Percentiles rank a stretch among this genome's conserved stretches.
These are phyloP conservation scores for Nissolia schottii DNA, from an alignment of 306 rosid genomes.

Conservation along the genomic window DNA sequence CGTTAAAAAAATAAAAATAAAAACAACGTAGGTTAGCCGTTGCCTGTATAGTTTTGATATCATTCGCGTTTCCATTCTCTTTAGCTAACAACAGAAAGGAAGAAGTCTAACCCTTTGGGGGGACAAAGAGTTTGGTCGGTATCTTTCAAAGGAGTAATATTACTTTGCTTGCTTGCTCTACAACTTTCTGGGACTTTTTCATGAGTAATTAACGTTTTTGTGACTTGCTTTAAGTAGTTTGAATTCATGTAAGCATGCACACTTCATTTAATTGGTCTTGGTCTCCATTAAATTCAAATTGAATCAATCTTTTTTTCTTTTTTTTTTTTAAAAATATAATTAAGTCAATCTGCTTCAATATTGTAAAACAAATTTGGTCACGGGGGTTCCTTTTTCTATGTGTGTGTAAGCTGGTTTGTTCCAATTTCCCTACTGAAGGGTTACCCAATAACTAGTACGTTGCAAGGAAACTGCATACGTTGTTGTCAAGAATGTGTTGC, in stretches of 20 bases:
- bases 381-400: not conserved
- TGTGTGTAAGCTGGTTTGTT: not conserved
- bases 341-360: not conserved
- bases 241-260: constrained; percentile 5
- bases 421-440: not conserved
- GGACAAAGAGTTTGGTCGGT: not conserved
- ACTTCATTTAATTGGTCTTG: constrained; percentile 5
- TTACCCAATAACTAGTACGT: not conserved
- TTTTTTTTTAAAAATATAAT: no score
- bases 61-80: no score
- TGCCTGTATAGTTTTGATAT: no score
- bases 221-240: not conserved
- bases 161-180: not conserved
- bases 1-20: no score
- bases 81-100: no score
- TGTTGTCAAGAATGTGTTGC: not conserved
- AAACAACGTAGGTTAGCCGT: no score
- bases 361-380: constrained; percentile 19
- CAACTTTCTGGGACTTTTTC: not conserved
- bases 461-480: not conserved
- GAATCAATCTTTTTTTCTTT: no score
- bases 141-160: not conserved
- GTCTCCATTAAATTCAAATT: not conserved
- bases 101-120: not conserved
- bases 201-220: no score